Evolutionary conservation across 768 basidiomycete species (phyloP), one percentile per base, ranked within the genome.

Genomic region (Amanita pseudoporphyria): DNA sequence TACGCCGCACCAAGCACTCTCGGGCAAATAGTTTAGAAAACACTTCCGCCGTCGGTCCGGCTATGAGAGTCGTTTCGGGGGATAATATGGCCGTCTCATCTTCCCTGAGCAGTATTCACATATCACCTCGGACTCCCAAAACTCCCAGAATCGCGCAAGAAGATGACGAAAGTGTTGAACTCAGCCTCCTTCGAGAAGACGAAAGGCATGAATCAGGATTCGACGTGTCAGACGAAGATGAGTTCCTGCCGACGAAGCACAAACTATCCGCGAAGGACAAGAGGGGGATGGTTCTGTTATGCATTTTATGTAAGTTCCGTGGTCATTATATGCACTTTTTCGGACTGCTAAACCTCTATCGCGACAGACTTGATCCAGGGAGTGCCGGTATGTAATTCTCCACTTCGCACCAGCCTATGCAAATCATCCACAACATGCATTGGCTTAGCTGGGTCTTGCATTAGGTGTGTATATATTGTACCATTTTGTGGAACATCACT

Each of bases 231-330:
- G 69, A 71, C 38, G 65, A 71, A 30, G 71, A 70, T 45, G 66
- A 61, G 52, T 63, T 39, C 58, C 56, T 41, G 60, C 62, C 22
- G 66, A 55, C 60, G 40, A 84, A 77, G 61, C 67, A 59, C 45
- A 60, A 74, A 21, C 73, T 89, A 55, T 84, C 83, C 32, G 57
- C 71, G 26, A 84, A 81, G 62, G 94, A 98, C 67, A 87, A 85
- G 65, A 73, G 78, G 57, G 87, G 84, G 43, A 90, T 98, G 75
- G 78, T 78, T 3, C 68, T 98, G 47, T 70, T 97, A 30, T 84
- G 91, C 64, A 71, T 92, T 57, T 72, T 98, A 44, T 97, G 92
- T 95, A 58, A 69, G 92, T 77, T 24, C 13, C 13, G 7, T 28
- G 21, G 30, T 54, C 14, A 10, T 45, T 18, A 10, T 21, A 7